Base-by-base conservation (phyloP, 2,329 filamentous ascomycete genomes). In the Alternaria consortialis region DNA sequence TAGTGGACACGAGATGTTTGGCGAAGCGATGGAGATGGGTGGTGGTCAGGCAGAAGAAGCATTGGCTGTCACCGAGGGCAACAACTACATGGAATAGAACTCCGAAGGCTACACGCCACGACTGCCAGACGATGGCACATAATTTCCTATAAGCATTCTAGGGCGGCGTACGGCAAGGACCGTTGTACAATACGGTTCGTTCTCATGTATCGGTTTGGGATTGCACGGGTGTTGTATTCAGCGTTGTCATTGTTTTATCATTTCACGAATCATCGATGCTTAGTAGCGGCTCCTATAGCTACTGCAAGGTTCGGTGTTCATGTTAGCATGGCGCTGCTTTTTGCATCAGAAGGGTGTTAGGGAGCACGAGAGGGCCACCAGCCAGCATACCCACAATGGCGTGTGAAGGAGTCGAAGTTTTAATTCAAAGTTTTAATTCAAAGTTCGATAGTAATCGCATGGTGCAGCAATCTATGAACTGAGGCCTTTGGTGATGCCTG, bases 1-100 rank as follows among this genome's bases (percentile, higher is more conserved):
- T 34, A 77, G 72, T 53, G 74, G 71, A 12, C 71, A 77, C 36
- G 77, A 77, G 61, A 73, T 78, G 70, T 78, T 78, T 54, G 73
- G 74, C 27, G 76, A 78, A 40, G 64, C 74, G 31, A 74, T 77
- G 69, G 76, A 77, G 47, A 70, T 70, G 52, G 74, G 69, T 29
- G 75, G 74, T 25, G 74, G 76, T 37, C 77, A 79, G 54, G 77
- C 75, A 7, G 77, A 78, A 53, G 77, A 79, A 56, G 77, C 77
- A 15, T 59, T 79, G 54, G 76, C 76, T 51, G 69, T 76, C 4
- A 78, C 77, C 4, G 77, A 76, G 60, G 68, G 68, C 36, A 74
- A 73, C 60, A 70, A 67, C 46, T 77, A 76, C 55, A 65, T 75
- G 67, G 74, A 77, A 25, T 77, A 74, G 70, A 53, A 54, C 23